Conservation (phyloP, 768 basidiomycete genomes). For the Kwoniella heveanensis region DNA sequence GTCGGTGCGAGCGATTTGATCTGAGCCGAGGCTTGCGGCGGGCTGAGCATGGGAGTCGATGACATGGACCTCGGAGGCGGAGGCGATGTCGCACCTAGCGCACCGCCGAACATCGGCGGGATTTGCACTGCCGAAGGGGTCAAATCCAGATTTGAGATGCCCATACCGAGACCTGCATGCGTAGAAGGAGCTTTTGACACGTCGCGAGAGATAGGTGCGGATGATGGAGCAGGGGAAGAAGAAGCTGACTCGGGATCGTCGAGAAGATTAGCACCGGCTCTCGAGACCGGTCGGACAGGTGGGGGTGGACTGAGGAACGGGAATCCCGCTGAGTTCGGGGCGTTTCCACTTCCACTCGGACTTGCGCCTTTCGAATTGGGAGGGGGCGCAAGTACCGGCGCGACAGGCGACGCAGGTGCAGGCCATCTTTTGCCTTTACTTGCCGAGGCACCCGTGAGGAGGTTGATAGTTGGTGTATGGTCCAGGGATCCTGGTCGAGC, state of each 20-base stretch:
- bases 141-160: background rate
- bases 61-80: background rate
- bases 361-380: too few species aligned
- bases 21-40: background rate
- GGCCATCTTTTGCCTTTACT: conserved; percentile 45
- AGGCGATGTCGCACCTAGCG: background rate
- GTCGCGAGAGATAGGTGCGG: background rate
- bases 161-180: conserved; percentile 9
- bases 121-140: background rate
- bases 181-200: background rate
- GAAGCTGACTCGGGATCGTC: background rate
- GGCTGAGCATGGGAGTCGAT: conserved; percentile 1
- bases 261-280: conserved; percentile 6
- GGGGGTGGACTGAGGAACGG: conserved; percentile 44
- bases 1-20: background rate
- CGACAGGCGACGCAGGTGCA: conserved; percentile 43
- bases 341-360: background rate
- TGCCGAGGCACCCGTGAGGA: conserved; percentile 33
- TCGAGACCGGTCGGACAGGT: conserved; percentile 32
- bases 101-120: conserved; percentile 10
- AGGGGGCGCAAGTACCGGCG: conserved; percentile 40
- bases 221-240: background rate
- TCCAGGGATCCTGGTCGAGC: conserved; percentile 29
- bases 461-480: conserved; percentile 38
- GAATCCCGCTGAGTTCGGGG: conserved; percentile 15